A percentile compares a stretch with the other conserved stretches of the same genome.
Evolutionary conservation across 768 basidiomycete genomes (phyloP).

Genomic region (Coprinopsis sp.): DNA sequence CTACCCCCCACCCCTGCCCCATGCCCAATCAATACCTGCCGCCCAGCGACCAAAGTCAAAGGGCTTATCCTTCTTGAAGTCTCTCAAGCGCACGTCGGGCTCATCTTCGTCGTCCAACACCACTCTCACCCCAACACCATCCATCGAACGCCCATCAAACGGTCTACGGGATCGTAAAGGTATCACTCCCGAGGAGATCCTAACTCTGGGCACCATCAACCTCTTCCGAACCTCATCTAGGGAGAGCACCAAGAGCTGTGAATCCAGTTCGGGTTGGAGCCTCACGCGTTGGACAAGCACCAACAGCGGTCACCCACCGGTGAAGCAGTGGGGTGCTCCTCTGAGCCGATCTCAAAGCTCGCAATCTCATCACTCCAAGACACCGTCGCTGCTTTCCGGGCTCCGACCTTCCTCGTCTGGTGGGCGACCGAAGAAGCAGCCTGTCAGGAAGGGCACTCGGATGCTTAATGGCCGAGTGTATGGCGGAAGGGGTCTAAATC

Average conservation of each 20-base stretch:
- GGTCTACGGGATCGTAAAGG: conserved; percentile 19
- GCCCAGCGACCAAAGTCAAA: conserved; percentile 23
- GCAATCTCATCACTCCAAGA: conserved; percentile 20
- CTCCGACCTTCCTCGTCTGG: conserved; percentile 11
- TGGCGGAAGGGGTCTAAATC: conserved; percentile 39
- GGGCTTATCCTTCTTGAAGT: conserved; percentile 21
- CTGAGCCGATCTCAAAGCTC: conserved; percentile 31
- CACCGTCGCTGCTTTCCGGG: conserved; percentile 13
- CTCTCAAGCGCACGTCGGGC: conserved; percentile 23
- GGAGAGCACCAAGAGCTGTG: conserved; percentile 16
- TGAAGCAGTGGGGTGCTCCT: conserved; percentile 22
- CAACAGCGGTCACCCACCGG: conserved; percentile 12
- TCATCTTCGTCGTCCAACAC: conserved; percentile 26
- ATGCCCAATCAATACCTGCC: conserved; percentile 9
- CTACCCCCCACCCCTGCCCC: conserved; percentile 16
- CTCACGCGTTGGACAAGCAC: conserved; percentile 29
- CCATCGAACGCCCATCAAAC: conserved; percentile 24
- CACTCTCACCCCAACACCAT: conserved; percentile 36
- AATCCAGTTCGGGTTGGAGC: conserved; percentile 20
- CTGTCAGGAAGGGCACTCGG: conserved; percentile 40
- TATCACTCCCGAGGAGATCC: conserved; percentile 30
- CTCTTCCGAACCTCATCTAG: conserved; percentile 35
- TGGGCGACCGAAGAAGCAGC: conserved; percentile 7
- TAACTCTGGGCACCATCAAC: conserved; percentile 34
- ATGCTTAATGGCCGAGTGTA: conserved; percentile 89